Conservation (phyloP, 2,329 filamentous ascomycete species). For the Aureobasidium pullulans region DNA sequence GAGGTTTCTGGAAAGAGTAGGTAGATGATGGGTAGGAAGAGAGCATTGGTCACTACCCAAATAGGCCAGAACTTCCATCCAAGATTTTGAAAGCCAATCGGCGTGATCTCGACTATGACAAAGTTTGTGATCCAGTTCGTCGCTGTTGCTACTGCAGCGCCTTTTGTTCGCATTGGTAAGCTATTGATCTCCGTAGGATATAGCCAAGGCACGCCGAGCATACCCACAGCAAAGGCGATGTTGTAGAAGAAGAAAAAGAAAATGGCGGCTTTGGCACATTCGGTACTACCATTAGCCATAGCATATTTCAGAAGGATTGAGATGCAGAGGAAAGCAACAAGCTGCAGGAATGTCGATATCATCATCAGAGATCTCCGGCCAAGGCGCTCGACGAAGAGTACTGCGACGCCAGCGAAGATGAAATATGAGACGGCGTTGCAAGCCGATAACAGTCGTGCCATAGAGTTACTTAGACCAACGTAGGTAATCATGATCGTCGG, state of each 20-base stretch:
- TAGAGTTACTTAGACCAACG: constrained; percentile 46
- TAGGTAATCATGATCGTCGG: constrained; percentile 53
- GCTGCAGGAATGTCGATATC: constrained; percentile 47
- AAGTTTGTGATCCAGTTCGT: constrained; percentile 43
- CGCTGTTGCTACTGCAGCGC: constrained; percentile 42
- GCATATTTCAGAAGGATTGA: constrained; percentile 42
- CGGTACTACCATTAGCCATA: constrained; percentile 20
- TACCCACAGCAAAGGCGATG: constrained; percentile 46
- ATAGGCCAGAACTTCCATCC: constrained; percentile 24
- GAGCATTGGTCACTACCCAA: constrained; percentile 19
- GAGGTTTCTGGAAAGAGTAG: constrained; percentile 27
- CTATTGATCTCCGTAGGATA: constrained; percentile 40
- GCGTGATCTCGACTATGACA: constrained; percentile 36
- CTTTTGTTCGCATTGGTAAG: constrained; percentile 42
- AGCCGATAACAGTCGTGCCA: constrained; percentile 49
- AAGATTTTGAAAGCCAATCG: constrained; percentile 34
- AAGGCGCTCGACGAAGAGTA: constrained; percentile 43
- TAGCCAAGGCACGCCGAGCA: constrained; percentile 33
- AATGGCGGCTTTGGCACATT: constrained; percentile 35
- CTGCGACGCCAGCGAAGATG: constrained; percentile 40
- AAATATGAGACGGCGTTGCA: constrained; percentile 46
- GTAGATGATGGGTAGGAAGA: constrained; percentile 43
- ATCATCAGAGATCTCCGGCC: constrained; percentile 55
- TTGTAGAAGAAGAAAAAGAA: constrained; percentile 50
- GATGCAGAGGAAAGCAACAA: constrained; percentile 45